Conservation (phyloP, 257 asterid genomes). For the Cruciata laevipes region DNA sequence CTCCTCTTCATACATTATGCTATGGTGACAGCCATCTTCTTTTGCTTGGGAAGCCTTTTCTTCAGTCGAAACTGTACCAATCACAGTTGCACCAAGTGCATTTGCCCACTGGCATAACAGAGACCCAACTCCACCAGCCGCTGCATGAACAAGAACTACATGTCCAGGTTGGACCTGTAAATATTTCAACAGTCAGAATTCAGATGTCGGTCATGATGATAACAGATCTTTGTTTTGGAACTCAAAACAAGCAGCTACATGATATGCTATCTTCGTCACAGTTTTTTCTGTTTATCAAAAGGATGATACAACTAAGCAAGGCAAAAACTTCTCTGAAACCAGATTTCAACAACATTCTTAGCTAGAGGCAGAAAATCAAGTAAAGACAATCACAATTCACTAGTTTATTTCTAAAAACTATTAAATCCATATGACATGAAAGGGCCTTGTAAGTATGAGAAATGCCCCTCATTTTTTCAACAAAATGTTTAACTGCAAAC, state of each 20-base stretch:
- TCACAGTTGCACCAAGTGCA: constrained; percentile 86
- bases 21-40: constrained; percentile 92
- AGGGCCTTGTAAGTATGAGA: too few relatives aligned
- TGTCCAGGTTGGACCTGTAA: constrained; percentile 80
- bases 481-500: too few relatives aligned
- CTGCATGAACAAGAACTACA: constrained; percentile 85
- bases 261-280: not conserved
- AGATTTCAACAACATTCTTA: not conserved
- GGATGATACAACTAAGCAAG: not conserved
- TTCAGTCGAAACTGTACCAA: constrained; percentile 84
- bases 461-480: not conserved
- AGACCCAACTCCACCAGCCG: constrained; percentile 98
- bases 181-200: constrained; percentile 8
- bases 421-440: not conserved
- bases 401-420: not conserved
- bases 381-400: not conserved
- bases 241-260: not conserved
- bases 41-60: constrained; percentile 92
- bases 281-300: not conserved
- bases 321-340: not conserved
- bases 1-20: constrained; percentile 64
- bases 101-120: constrained; percentile 94
- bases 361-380: not conserved
- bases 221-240: not conserved
- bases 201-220: not conserved